Conservation (phyloP, 129 eudicot genomes). For the Helianthus tuberosus region DNA sequence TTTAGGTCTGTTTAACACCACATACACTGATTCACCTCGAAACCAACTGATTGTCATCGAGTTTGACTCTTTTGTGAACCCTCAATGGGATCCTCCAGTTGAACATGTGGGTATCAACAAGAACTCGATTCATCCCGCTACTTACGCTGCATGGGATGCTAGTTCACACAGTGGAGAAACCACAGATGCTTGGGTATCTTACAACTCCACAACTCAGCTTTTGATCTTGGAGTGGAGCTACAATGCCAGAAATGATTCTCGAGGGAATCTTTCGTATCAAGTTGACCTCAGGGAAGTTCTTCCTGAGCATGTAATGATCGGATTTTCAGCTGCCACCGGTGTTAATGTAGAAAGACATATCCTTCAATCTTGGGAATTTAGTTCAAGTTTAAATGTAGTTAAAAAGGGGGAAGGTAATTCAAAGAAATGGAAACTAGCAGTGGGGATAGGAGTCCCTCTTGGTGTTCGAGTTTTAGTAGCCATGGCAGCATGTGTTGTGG, state of each 20-base stretch:
- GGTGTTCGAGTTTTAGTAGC: slow-evolving; percentile 12
- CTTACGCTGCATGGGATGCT: slow-evolving; percentile 40
- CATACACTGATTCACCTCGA: slow-evolving; percentile 34
- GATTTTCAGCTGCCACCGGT: slow-evolving; percentile 63
- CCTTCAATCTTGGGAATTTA: slow-evolving; percentile 48
- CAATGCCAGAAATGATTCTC: slow-evolving; percentile 18
- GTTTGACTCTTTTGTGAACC: slow-evolving; percentile 47
- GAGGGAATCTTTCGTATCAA: slow-evolving; percentile 26
- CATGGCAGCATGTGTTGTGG: not conserved
- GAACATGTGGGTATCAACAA: slow-evolving; percentile 56
- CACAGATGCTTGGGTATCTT: slow-evolving; percentile 43
- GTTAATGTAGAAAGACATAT: slow-evolving; percentile 24
- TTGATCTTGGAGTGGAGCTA: slow-evolving; percentile 44
- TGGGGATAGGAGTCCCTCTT: slow-evolving; percentile 27
- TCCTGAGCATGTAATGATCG: slow-evolving; percentile 36
- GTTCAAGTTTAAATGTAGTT: slow-evolving; percentile 27
- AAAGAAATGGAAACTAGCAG: slow-evolving; percentile 21
- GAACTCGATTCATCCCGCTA: slow-evolving; percentile 36
- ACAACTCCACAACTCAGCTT: slow-evolving; percentile 36
- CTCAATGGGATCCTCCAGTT: slow-evolving; percentile 41
- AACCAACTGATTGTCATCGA: slow-evolving; percentile 48
- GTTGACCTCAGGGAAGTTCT: slow-evolving; percentile 47
- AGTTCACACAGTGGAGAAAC: slow-evolving; percentile 45
- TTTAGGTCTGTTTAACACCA: slow-evolving; percentile 49
- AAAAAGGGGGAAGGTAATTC: slow-evolving; percentile 13